Percentiles rank a stretch among this genome's conserved stretches.
These are phyloP conservation scores for Ophiostoma quercus DNA, from an alignment of 2,329 filamentous ascomycete species.

Conservation along the genomic window DNA sequence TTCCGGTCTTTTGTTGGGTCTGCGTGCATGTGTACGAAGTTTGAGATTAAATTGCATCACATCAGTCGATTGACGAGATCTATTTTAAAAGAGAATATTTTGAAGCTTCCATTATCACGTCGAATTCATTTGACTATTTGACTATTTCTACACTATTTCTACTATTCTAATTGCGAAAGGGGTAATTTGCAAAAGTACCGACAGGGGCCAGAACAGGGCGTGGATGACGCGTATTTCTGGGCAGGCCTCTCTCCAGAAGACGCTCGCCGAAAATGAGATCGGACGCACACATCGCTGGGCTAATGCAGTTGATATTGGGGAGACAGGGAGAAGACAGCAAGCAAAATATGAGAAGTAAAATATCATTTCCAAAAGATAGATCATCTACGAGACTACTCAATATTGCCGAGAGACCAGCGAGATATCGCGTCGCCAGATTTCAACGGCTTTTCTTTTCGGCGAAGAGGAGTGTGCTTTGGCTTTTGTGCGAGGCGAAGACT, in stretches of 20 bases:
- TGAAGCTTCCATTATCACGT: neutral
- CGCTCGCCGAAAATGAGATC: conserved; percentile 8
- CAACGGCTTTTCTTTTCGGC: conserved; percentile 8
- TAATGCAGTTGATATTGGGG: neutral
- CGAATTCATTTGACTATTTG: neutral
- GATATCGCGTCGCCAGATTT: neutral
- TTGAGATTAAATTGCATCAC: neutral
- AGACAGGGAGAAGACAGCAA: neutral
- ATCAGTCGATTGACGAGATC: neutral
- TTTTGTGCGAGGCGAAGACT: neutral
- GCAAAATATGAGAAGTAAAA: neutral
- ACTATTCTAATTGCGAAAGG: conserved; percentile 1
- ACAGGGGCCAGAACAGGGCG: conserved; percentile 14
- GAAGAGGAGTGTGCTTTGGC: conserved; percentile 3
- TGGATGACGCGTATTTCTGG: conserved; percentile 2
- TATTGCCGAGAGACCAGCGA: neutral
- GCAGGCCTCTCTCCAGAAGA: neutral
- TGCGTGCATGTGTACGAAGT: neutral
- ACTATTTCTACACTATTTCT: neutral
- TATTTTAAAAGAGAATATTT: neutral
- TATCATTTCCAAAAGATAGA: neutral
- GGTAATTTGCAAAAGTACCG: conserved; percentile 19
- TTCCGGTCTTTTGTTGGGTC: neutral
- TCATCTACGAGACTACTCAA: neutral
- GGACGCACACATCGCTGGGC: neutral